Conservation (phyloP, 2,329 filamentous ascomycete species). For the Botrytis pseudocinerea region DNA sequence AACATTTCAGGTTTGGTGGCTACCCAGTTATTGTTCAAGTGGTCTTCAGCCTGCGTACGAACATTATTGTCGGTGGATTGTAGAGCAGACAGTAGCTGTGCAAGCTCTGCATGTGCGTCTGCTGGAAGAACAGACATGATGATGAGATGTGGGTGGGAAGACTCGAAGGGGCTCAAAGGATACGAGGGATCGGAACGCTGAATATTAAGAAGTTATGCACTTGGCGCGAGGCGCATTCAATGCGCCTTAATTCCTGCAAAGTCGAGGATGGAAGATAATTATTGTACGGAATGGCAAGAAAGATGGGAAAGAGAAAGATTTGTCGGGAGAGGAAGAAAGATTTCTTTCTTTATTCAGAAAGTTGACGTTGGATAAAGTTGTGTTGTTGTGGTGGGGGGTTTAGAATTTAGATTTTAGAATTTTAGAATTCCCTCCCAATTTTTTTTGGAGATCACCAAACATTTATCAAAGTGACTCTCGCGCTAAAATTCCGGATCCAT, state of each 20-base stretch:
- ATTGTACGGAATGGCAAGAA: neutral
- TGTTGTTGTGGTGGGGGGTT: constrained; percentile 9
- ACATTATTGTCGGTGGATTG: constrained; percentile 86
- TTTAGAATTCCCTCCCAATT: neutral
- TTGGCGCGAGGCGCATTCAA: constrained; percentile 21
- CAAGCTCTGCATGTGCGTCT: constrained; percentile 81
- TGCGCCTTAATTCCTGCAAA: constrained; percentile 17
- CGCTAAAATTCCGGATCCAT: constrained; percentile 10
- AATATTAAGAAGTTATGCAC: constrained; percentile 3
- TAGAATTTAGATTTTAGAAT: neutral
- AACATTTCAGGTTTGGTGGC: constrained; percentile 77
- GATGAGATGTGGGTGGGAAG: constrained; percentile 4
- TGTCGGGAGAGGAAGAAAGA: neutral
- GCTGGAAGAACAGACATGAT: constrained; percentile 82
- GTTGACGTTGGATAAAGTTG: constrained; percentile 8
- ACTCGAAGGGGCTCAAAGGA: neutral
- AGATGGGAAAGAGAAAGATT: neutral
- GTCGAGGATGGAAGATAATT: neutral
- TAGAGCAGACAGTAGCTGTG: constrained; percentile 82
- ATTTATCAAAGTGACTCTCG: neutral
- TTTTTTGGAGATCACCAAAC: constrained; percentile 8
- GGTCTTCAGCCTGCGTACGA: constrained; percentile 84
- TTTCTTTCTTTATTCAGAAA: constrained; percentile 13
- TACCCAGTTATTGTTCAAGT: constrained; percentile 89
- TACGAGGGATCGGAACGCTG: constrained; percentile 13